Conservation (phyloP, 495 filamentous ascomycete species). For the Xylaria grammica region DNA sequence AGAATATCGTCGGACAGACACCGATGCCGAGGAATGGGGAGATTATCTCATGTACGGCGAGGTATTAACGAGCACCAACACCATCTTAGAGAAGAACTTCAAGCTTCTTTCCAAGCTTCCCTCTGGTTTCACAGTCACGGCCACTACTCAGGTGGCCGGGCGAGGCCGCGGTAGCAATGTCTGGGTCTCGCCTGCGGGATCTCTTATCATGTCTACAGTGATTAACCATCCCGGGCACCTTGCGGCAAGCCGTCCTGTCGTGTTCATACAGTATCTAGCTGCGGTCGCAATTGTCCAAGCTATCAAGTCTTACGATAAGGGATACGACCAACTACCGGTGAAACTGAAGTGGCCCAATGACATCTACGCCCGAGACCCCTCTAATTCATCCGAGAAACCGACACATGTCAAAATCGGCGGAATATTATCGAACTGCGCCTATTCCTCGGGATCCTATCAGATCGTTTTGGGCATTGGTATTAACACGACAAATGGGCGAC, state of each 20-base stretch:
- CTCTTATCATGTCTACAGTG: conserved; percentile 84
- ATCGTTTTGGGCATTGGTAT: conserved; percentile 89
- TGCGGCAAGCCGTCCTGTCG: conserved; percentile 75
- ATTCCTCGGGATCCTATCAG: conserved; percentile 76
- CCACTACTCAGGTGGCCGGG: conserved; percentile 91
- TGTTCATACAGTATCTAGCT: conserved; percentile 93
- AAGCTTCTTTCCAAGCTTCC: conserved; percentile 77
- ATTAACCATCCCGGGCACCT: conserved; percentile 79
- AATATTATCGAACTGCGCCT: conserved; percentile 90
- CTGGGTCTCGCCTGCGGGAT: conserved; percentile 90
- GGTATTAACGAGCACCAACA: conserved; percentile 92
- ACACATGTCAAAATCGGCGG: conserved; percentile 89
- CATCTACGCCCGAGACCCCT: conserved; percentile 82
- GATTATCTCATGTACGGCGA: conserved; percentile 84
- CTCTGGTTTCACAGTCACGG: conserved; percentile 83
- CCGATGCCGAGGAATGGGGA: conserved; percentile 70
- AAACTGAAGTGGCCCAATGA: conserved; percentile 99
- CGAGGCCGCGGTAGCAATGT: conserved; percentile 90
- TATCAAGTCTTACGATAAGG: conserved; percentile 74
- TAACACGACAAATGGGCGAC: conserved; percentile 83
- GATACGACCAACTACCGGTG: conserved; percentile 74
- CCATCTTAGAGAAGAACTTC: conserved; percentile 90
- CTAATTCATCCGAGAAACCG: conserved; percentile 48
- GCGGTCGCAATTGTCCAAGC: conserved; percentile 90
- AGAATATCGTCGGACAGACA: conserved; percentile 62